A percentile compares a stretch with the other conserved stretches of the same genome.
These are phyloP conservation scores for Cronartium quercuum DNA, from an alignment of 1,284 basidiomycete genomes.

Conservation along the genomic window DNA sequence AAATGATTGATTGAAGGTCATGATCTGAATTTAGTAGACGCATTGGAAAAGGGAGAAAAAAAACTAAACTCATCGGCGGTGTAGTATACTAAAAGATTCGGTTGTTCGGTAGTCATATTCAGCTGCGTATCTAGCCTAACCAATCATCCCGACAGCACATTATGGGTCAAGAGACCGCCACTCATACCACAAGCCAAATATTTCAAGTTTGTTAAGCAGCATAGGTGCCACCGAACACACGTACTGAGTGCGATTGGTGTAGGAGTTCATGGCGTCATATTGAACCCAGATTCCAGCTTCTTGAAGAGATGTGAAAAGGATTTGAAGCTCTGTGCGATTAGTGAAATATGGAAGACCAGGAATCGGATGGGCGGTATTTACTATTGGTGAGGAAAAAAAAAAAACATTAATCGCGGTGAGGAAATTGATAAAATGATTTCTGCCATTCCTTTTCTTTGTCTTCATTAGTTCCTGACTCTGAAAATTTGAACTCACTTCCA, in stretches of 20 bases:
- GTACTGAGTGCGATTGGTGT: slow-evolving; percentile 16
- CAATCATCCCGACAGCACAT: too few species aligned
- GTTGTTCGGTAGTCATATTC: background rate
- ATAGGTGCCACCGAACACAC: background rate
- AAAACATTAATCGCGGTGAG: background rate
- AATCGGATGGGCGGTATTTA: slow-evolving; percentile 17
- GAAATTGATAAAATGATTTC: background rate
- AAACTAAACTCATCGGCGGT: background rate
- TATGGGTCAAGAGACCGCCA: background rate
- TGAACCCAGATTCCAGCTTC: slow-evolving; percentile 20
- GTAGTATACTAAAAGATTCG: background rate
- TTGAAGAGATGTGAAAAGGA: background rate
- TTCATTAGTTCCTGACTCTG: too few species aligned
- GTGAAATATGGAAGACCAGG: slow-evolving; percentile 11
- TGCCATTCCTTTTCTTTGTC: too few species aligned
- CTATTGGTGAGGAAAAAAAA: background rate
- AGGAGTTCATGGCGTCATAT: slow-evolving; percentile 20
- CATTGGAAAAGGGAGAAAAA: too few species aligned
- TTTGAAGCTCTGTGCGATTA: background rate
- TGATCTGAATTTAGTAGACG: too few species aligned
- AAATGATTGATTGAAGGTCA: too few species aligned
- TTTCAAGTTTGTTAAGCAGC: too few species aligned
- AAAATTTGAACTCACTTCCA: too few species aligned
- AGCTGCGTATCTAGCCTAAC: background rate
- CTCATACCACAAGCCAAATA: background rate